Base-by-base conservation (phyloP, 2,329 filamentous ascomycete species). In the Pleomassaria siparia region DNA sequence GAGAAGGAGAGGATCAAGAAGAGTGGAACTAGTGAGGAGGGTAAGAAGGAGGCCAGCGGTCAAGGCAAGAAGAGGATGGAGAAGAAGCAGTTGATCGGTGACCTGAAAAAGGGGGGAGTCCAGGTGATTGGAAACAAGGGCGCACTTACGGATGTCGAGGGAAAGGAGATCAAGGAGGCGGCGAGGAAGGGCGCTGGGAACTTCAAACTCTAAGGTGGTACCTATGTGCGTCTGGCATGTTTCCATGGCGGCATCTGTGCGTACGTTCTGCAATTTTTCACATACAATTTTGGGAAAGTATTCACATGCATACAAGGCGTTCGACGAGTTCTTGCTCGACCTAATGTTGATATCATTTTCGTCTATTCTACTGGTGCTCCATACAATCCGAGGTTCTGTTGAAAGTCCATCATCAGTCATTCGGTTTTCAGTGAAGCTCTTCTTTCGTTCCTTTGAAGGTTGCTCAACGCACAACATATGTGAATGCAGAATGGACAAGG, bases 41-140 rank as follows among this genome's bases (percentile, higher is more conserved):
- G 67, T 49, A 74, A 76, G 57, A 80, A 55, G 39, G 48, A 66
- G 33, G 68, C 68, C 48, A 74, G 76, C 55, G 78, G 77, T 60
- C 62, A 66, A 47, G 70, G 75, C 36, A 56, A 56, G 25, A 86
- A 85, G 71, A 79, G 76, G 22, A 76, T 80, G 56, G 75, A 78
- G 43, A 80, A 77, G 63, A 77, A 80, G 54, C 74, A 78, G 43
- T 77, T 88, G 32, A 67, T 89, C 45, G 82, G 82, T 1, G 82
- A 86, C 47, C 74, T 92, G 64, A 89, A 87, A 76, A 89, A 87
- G 80, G 91, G 89, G 43, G 89, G 89, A 50, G 92, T 96, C 60
- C 92, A 88, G 79, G 82, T 97, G 50, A 94, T 96, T 73, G 91
- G 91, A 53, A 88, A 87, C 74, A 91, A 89, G 77, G 92, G 92